Percentiles rank a stretch among this genome's conserved stretches.
Evolutionary conservation across 2,329 filamentous ascomycete species (phyloP).

Genomic region (Aureobasidium sp.): DNA sequence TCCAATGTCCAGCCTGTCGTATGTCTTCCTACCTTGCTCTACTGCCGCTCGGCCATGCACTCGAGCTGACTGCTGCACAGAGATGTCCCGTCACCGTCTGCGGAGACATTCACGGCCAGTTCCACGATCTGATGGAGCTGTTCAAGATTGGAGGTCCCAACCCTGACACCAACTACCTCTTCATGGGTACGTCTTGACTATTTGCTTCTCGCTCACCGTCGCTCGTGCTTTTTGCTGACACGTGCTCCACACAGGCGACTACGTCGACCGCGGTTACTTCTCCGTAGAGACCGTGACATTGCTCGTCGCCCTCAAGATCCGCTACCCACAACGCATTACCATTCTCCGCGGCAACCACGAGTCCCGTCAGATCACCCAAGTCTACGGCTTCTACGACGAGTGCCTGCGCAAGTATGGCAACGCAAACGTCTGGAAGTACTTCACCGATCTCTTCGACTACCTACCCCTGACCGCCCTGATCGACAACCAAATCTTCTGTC

Average conservation of each 20-base stretch:
- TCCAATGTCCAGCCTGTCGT: conserved; percentile 99
- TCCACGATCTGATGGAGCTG: conserved; percentile 97
- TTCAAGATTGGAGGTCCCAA: conserved; percentile 98
- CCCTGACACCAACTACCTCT: conserved; percentile 97
- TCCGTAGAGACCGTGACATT: conserved; percentile 97
- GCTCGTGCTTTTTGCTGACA: conserved; percentile 19
- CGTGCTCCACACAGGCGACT: conserved; percentile 59
- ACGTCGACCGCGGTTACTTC: conserved; percentile 98
- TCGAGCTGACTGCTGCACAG: conserved; percentile 20
- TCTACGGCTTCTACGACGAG: conserved; percentile 73
- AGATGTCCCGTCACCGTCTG: conserved; percentile 99
- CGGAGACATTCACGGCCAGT: conserved; percentile 98
- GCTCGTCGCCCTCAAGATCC: conserved; percentile 92
- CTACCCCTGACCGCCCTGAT: conserved; percentile 66
- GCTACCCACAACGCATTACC: conserved; percentile 67
- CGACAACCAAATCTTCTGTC: conserved; percentile 65
- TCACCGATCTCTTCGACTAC: conserved; percentile 71
- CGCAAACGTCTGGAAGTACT: conserved; percentile 70
- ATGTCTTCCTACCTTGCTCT: conserved; percentile 34
- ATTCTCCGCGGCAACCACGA: conserved; percentile 69
- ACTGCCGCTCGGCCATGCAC: background rate
- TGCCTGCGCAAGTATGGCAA: conserved; percentile 71
- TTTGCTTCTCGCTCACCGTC: background rate
- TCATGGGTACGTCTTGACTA: conserved; percentile 69
- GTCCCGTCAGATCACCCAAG: conserved; percentile 68